These are phyloP conservation scores for Fraxinus sp. DNA, from an alignment of 305 asterid species.

Conservation along the genomic window DNA sequence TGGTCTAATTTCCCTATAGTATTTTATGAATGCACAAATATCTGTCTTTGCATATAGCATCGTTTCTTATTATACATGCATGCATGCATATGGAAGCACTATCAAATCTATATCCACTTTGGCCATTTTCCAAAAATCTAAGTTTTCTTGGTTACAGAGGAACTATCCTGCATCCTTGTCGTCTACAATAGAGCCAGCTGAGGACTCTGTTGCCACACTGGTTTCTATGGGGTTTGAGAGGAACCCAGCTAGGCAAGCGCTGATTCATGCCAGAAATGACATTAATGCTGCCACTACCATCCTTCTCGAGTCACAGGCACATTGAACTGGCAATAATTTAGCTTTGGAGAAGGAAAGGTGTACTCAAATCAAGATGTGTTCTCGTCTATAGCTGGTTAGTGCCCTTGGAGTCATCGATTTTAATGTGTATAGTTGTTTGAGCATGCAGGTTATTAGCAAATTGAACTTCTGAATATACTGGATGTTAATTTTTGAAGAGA, in stretches of 20 bases:
- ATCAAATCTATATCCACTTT: neutral
- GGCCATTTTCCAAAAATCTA: neutral
- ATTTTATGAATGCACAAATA: neutral
- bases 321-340: conserved; percentile 23
- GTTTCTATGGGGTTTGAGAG: conserved; percentile 94
- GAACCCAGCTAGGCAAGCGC: conserved; percentile 90
- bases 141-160: conserved; percentile 42
- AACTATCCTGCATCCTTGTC: conserved; percentile 49
- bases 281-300: conserved; percentile 81
- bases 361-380: conserved; percentile 4
- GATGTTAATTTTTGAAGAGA: neutral
- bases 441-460: conserved; percentile 18
- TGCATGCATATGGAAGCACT: neutral
- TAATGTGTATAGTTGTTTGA: neutral
- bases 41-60: neutral
- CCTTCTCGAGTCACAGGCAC: conserved; percentile 80
- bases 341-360: neutral
- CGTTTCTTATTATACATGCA: neutral
- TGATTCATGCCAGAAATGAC: conserved; percentile 79
- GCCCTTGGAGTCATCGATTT: neutral
- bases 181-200: conserved; percentile 63
- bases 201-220: conserved; percentile 72
- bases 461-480: conserved; percentile 1
- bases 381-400: neutral
- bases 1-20: neutral